Conservation (phyloP, 371 early-diverging fungal species). For the Apophysomyces sp. region DNA sequence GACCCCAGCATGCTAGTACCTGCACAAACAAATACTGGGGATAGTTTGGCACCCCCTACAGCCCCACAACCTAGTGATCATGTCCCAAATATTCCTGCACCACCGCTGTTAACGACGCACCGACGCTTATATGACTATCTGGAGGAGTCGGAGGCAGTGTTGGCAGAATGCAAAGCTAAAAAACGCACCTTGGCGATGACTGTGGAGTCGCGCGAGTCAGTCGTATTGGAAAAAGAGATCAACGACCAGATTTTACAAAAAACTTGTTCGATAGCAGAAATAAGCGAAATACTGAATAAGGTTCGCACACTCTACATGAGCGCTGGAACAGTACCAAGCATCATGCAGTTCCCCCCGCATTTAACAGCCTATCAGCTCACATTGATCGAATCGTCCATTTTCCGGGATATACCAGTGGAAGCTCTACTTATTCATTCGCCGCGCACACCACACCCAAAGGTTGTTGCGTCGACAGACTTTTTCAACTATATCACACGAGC, state of each 20-base stretch:
- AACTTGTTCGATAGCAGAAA: constrained; percentile 36
- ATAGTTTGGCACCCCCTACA: constrained; percentile 25
- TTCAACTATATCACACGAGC: constrained; percentile 77
- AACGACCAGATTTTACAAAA: constrained; percentile 41
- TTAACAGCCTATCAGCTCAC: constrained; percentile 71
- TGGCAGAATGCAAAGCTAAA: constrained; percentile 20
- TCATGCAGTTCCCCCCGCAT: constrained; percentile 63
- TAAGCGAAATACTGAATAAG: constrained; percentile 44
- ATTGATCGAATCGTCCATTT: constrained; percentile 65
- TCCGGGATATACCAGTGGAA: constrained; percentile 58
- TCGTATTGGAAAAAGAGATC: constrained; percentile 19
- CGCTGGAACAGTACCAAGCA: constrained; percentile 52
- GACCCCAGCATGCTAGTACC: constrained; percentile 27
- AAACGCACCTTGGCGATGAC: constrained; percentile 14
- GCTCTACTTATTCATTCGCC: constrained; percentile 68
- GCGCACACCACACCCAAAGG: constrained; percentile 55
- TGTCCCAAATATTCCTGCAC: constrained; percentile 48
- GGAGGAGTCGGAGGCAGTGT: constrained; percentile 23
- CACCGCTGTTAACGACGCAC: constrained; percentile 49
- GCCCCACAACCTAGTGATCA: constrained; percentile 18
- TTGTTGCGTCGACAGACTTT: constrained; percentile 72
- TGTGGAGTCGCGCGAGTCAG: constrained; percentile 14
- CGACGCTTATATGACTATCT: constrained; percentile 33
- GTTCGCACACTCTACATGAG: constrained; percentile 52
- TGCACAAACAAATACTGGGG: constrained; percentile 33